A percentile compares a stretch with the other conserved stretches of the same genome.
phyloP scores from a whole-genome alignment of 352 stramenopile species.

The Globisporangium paddicum region DNA sequence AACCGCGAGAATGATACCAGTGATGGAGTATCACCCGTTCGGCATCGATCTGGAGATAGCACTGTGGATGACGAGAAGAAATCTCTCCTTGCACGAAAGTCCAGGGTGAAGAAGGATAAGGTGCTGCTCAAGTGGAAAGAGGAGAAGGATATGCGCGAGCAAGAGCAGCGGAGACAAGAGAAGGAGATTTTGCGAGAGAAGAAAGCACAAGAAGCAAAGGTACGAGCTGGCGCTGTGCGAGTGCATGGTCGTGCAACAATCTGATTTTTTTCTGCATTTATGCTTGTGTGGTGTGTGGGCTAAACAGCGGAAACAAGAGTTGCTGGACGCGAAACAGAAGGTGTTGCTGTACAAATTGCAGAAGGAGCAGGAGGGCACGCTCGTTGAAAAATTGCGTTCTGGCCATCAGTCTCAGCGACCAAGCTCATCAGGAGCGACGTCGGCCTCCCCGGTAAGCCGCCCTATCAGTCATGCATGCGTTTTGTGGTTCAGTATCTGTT shows the following conservation, averaged over 20 bases:
- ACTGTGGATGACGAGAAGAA: slow-evolving; percentile 3
- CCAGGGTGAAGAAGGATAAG: slow-evolving; percentile 21
- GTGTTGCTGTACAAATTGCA: slow-evolving; percentile 66
- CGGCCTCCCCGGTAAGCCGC: slow-evolving; percentile 24
- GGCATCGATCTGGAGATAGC: background rate
- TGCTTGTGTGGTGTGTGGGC: background rate
- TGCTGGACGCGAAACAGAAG: slow-evolving; percentile 74
- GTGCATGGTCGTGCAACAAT: background rate
- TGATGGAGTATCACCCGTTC: background rate
- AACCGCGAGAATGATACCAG: background rate
- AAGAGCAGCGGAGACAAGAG: slow-evolving; percentile 27
- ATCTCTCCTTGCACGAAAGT: slow-evolving; percentile 12
- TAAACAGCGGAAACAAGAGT: slow-evolving; percentile 42
- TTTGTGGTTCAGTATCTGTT: background rate
- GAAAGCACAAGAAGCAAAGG: slow-evolving; percentile 48
- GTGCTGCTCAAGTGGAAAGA: slow-evolving; percentile 37
- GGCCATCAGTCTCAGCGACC: slow-evolving; percentile 10
- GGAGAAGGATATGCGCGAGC: slow-evolving; percentile 38
- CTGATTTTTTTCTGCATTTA: background rate
- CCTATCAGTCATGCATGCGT: background rate
- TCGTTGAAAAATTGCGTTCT: slow-evolving; percentile 7
- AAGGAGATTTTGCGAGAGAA: slow-evolving; percentile 24
- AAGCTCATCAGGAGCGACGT: slow-evolving; percentile 8
- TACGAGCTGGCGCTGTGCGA: slow-evolving; percentile 3
- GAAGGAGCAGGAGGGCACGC: slow-evolving; percentile 57